These are phyloP conservation scores for Mycena haematopus DNA, from an alignment of 768 basidiomycete species.

Conservation along the genomic window DNA sequence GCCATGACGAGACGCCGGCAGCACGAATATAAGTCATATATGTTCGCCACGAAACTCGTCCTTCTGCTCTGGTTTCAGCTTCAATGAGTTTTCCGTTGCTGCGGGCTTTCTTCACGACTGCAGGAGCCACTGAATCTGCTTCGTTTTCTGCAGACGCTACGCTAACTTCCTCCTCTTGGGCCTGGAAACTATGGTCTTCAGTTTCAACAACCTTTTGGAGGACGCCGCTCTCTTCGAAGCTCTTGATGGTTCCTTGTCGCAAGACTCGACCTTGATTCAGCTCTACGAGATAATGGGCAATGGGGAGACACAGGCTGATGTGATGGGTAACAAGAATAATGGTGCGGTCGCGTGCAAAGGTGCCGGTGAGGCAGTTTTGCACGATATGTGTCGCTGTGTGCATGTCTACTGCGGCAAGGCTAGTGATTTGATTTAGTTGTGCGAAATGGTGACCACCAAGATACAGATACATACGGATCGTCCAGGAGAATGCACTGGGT, in stretches of 20 bases:
- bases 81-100: conserved; percentile 62
- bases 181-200: conserved; percentile 49
- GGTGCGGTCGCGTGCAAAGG: conserved; percentile 68
- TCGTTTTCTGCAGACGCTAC: conserved; percentile 38
- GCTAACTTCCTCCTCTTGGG: conserved; percentile 29
- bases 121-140: conserved; percentile 35
- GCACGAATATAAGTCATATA: conserved; percentile 71
- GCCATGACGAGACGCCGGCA: conserved; percentile 62
- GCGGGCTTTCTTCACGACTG: conserved; percentile 9
- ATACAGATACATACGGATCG: conserved; percentile 63
- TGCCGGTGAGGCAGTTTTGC: conserved; percentile 64
- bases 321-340: conserved; percentile 88
- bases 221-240: conserved; percentile 50
- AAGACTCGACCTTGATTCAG: conserved; percentile 55
- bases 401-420: conserved; percentile 76
- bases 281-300: conserved; percentile 72
- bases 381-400: conserved; percentile 79
- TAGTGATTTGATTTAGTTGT: conserved; percentile 34
- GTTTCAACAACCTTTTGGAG: conserved; percentile 52
- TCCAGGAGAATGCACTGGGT: conserved; percentile 66
- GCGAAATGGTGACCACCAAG: conserved; percentile 27
- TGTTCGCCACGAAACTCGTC: conserved; percentile 61
- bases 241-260: conserved; percentile 57
- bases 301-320: conserved; percentile 71
- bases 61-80: conserved; percentile 70